Evolutionary conservation across 768 basidiomycete species (phyloP), one percentile per base, ranked within the genome.

Genomic region (Scleroderma citrinum): DNA sequence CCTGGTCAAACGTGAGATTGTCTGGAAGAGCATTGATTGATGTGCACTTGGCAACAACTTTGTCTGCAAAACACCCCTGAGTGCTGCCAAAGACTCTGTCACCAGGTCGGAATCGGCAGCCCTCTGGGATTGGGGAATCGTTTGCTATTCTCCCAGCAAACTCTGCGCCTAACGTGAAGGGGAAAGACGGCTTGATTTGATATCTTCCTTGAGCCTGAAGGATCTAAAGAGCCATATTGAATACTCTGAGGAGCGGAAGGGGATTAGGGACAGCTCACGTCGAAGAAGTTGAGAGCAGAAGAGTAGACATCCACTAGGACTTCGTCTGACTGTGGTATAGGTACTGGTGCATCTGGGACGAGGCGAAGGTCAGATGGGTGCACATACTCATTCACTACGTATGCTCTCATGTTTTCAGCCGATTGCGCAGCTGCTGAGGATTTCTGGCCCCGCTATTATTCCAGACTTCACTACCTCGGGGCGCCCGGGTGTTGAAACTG

Each of bases 381-480:
- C 30, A 71, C 76, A 49, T 85, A 78, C 59, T 87, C 74, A 21
- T 76, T 75, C 38, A 95, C 73, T 31, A 87, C 76, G 62, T 88
- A 91, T 19, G 80, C 92, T 44, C 82, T 82, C 92, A 94, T 95
- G n/a, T n/a, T n/a, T n/a, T n/a, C n/a, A n/a, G n/a, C n/a, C n/a
- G n/a, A n/a, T n/a, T n/a, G n/a, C n/a, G n/a, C n/a, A n/a, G n/a
- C n/a, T n/a, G n/a, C n/a, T 29, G 26, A 8, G 26, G 26, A 29
- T 29, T 29, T 29, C 26, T 8, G 8, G 8, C 26, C 8, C 26
- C n/a, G n/a, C n/a, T n/a, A n/a, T n/a, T n/a, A n/a, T n/a, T n/a
- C n/a, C n/a, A n/a, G n/a, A n/a, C n/a, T n/a, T n/a, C n/a, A n/a
- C n/a, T n/a, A n/a, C n/a, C n/a, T n/a, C n/a, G n/a, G n/a, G n/a